Base-by-base conservation (phyloP, 2,329 filamentous ascomycete species). In the Aspergillus fischeri region DNA sequence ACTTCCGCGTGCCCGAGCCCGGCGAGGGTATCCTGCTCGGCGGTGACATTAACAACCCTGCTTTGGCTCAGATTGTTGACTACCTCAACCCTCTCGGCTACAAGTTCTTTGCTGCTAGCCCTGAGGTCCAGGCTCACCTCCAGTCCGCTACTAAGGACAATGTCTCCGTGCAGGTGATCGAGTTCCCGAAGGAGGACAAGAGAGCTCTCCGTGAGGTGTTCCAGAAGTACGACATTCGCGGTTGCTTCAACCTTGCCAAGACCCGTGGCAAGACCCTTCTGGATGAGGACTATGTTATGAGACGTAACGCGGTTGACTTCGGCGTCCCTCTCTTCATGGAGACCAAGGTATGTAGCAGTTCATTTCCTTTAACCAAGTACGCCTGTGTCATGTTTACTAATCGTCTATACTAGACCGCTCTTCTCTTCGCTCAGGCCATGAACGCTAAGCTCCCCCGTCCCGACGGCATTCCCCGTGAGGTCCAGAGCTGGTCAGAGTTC, bases 321-420 rank as follows among this genome's bases (percentile, higher is more conserved):
- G 93, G 93, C 67, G 92, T 97, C 32, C 94, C 94, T 51, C 82
- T 99, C 56, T 97, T 99, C 77, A 97, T 97, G 92, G 93, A 97
- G 81, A 91, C 92, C 54, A 93, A 94, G 88, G 92, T 95, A 81
- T 80, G 85, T 75, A 64, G 25, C 17, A 29, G 10, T 29, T 42
- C n/a, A 27, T 14, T 55, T 27, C 41, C 10, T 56, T 52, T 41
- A 45, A 47, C 5, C 50, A 7, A n/a, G n/a, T 35, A 8, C 29
- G 24, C 10, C 42, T 25, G 21, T 10, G 9, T 35, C 20, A 44
- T 24, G n/a, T 35, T 38, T 49, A 56, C 57, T 78, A 68, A 79
- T 62, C 10, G 7, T 51, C 28, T 47, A 47, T 54, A 48, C 9
- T 64, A 97, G 92, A 99, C 94, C 66, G 93, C 94, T 59, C 87